Evolutionary conservation across 495 filamentous ascomycete species (phyloP).

Genomic region (Neurospora tetraspora): DNA sequence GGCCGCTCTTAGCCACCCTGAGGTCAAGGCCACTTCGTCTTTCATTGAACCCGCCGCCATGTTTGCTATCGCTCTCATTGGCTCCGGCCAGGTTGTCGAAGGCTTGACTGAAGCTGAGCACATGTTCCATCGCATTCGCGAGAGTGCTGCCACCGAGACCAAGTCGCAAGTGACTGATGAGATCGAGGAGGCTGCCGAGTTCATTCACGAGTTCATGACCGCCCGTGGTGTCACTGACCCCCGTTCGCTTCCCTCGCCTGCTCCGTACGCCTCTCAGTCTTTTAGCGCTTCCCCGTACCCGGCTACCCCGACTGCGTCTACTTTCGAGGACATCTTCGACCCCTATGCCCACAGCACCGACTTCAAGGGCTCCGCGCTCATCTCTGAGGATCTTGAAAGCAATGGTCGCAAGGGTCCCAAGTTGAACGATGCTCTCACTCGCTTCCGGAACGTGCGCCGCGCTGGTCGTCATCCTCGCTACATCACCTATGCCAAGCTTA

Average conservation of each 20-base stretch:
- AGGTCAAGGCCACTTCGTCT: slow-evolving; percentile 44
- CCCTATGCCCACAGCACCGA: slow-evolving; percentile 85
- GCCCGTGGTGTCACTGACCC: slow-evolving; percentile 36
- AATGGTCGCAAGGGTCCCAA: slow-evolving; percentile 57
- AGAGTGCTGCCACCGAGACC: slow-evolving; percentile 28
- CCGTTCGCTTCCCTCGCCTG: slow-evolving; percentile 26
- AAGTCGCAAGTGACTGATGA: slow-evolving; percentile 55
- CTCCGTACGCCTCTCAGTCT: slow-evolving; percentile 15
- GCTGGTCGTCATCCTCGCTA: slow-evolving; percentile 86
- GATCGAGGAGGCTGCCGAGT: slow-evolving; percentile 78
- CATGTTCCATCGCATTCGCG: slow-evolving; percentile 74
- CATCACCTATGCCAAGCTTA: slow-evolving; percentile 91
- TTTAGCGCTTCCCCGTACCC: slow-evolving; percentile 27
- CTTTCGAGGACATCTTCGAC: slow-evolving; percentile 67
- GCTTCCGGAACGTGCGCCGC: slow-evolving; percentile 87
- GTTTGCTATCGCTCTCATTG: slow-evolving; percentile 76
- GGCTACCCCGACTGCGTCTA: slow-evolving; percentile 32
- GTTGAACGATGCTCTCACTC: slow-evolving; percentile 68
- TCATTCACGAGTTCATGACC: slow-evolving; percentile 71
- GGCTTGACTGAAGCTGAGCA: slow-evolving; percentile 65
- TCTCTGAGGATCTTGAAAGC: slow-evolving; percentile 77
- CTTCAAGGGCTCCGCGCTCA: slow-evolving; percentile 80
- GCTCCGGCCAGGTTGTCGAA: slow-evolving; percentile 65
- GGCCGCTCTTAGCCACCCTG: slow-evolving; percentile 53
- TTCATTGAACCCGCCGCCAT: slow-evolving; percentile 81